Percentiles rank a stretch among this genome's conserved stretches.
Conservation (phyloP, 2,329 filamentous ascomycete species). For the Aureobasidium sp. region DNA sequence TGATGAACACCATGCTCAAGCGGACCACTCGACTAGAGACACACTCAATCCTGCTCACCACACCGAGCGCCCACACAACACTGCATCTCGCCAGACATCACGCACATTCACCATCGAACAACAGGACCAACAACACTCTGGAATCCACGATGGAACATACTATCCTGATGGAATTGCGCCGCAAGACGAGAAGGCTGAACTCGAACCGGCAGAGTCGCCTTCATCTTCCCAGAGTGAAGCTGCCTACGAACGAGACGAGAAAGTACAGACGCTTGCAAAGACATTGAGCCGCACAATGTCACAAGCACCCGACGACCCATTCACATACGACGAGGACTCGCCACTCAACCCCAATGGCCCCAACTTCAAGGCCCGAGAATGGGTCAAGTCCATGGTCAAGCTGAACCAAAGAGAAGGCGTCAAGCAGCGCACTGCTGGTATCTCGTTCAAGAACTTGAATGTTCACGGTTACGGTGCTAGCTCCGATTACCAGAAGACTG, state of each 20-base stretch:
- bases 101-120: background rate
- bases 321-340: slow-evolving; percentile 35
- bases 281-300: slow-evolving; percentile 13
- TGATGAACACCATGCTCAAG: slow-evolving; percentile 1
- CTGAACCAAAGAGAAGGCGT: slow-evolving; percentile 37
- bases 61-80: background rate
- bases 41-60: background rate
- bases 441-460: slow-evolving; percentile 41
- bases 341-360: slow-evolving; percentile 40
- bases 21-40: background rate
- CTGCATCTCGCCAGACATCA: slow-evolving; percentile 8
- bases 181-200: slow-evolving; percentile 12
- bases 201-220: slow-evolving; percentile 13
- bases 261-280: slow-evolving; percentile 6
- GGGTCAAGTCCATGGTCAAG: slow-evolving; percentile 46
- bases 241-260: slow-evolving; percentile 10
- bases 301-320: slow-evolving; percentile 27
- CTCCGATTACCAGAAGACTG: slow-evolving; percentile 47
- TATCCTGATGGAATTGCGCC: slow-evolving; percentile 19
- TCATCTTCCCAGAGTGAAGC: slow-evolving; percentile 8
- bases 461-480: slow-evolving; percentile 44
- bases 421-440: slow-evolving; percentile 38
- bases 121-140: background rate
- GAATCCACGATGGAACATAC: slow-evolving; percentile 20
- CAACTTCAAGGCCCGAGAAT: slow-evolving; percentile 43